A percentile compares a stretch with the other conserved stretches of the same genome.
Evolutionary conservation across 2,329 filamentous ascomycete species (phyloP).

Genomic region (Torrubiellomyces zombiae): DNA sequence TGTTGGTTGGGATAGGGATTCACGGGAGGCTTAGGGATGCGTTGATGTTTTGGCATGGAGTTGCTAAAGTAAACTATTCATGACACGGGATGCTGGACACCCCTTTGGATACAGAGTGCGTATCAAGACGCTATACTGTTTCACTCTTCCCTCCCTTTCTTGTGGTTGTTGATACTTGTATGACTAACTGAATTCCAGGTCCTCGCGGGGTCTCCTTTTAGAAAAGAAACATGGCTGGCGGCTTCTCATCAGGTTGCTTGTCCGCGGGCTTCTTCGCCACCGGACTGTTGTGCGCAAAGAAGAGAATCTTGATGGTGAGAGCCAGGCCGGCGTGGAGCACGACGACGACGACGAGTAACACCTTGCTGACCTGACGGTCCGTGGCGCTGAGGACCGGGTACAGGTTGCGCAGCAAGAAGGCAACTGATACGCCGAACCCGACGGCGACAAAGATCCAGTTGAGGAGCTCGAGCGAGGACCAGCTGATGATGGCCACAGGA

Average conservation of each 20-base stretch:
- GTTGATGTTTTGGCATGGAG: background rate
- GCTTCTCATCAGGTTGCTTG: conserved; percentile 8
- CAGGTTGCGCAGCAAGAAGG: conserved; percentile 71
- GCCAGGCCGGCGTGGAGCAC: conserved; percentile 76
- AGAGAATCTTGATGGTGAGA: conserved; percentile 88
- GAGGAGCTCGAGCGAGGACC: conserved; percentile 69
- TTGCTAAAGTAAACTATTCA: background rate
- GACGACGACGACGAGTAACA: conserved; percentile 69
- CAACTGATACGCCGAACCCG: conserved; percentile 67
- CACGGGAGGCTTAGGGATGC: conserved; percentile 1
- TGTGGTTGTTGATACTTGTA: too few species aligned
- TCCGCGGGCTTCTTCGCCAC: conserved; percentile 22
- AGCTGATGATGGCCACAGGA: conserved; percentile 78
- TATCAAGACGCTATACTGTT: too few species aligned
- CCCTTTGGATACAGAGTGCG: background rate
- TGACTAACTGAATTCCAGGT: too few species aligned
- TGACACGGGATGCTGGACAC: background rate
- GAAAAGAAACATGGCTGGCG: conserved; percentile 8
- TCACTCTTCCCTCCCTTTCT: too few species aligned
- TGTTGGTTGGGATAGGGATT: conserved; percentile 1
- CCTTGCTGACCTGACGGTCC: conserved; percentile 80
- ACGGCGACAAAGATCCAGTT: conserved; percentile 90
- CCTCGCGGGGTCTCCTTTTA: too few species aligned
- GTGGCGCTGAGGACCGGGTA: conserved; percentile 87
- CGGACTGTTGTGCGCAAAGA: conserved; percentile 68